Conservation (phyloP, 2,329 filamentous ascomycete species). For the Zasmidium citrigriseum region DNA sequence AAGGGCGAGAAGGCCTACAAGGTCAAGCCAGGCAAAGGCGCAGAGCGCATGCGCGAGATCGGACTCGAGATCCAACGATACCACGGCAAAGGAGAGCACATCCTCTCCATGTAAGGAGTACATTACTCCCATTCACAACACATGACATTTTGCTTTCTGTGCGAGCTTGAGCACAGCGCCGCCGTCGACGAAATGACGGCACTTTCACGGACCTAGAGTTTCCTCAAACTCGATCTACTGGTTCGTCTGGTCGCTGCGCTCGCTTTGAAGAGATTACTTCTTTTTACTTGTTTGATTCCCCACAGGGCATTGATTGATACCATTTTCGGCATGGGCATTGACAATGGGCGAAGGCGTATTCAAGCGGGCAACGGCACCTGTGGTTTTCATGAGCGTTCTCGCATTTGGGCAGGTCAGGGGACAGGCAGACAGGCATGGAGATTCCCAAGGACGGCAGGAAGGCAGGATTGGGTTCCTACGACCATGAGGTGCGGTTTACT, state of each 20-base stretch:
- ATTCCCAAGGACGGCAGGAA: no score
- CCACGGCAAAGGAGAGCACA: conserved; percentile 61
- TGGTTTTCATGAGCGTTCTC: conserved; percentile 13
- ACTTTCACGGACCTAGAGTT: conserved; percentile 9
- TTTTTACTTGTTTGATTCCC: neutral
- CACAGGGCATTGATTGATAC: neutral
- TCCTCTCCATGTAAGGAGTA: conserved; percentile 44
- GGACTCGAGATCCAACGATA: conserved; percentile 85
- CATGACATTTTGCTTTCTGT: conserved; percentile 10
- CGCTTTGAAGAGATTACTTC: conserved; percentile 6
- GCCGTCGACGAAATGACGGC: conserved; percentile 19
- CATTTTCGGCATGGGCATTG: conserved; percentile 5
- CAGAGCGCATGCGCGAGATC: conserved; percentile 89
- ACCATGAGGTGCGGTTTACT: neutral
- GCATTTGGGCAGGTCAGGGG: conserved; percentile 6
- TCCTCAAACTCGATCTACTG: conserved; percentile 3
- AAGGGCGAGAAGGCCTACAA: conserved; percentile 61
- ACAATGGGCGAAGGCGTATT: neutral
- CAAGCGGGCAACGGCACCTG: neutral
- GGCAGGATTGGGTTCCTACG: neutral
- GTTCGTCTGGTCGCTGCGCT: conserved; percentile 25
- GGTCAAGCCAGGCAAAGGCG: conserved; percentile 79
- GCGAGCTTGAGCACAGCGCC: conserved; percentile 29
- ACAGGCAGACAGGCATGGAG: neutral
- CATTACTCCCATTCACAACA: neutral